These are phyloP conservation scores for Scheffersomyces parashehatae DNA, from an alignment of 1,139 yeast species.

Conservation along the genomic window DNA sequence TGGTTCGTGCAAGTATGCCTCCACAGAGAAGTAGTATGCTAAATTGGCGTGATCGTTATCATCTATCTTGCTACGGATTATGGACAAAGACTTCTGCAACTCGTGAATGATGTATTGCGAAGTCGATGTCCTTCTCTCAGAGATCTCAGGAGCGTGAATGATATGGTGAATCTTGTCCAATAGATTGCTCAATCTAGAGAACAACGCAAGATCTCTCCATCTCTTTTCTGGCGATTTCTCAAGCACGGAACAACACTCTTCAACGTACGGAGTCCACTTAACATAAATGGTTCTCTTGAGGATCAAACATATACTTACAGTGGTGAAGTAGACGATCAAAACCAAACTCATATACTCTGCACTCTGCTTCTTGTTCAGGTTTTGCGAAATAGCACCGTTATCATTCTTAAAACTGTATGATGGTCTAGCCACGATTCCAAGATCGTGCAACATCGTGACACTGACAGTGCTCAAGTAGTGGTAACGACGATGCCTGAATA, in stretches of 20 bases:
- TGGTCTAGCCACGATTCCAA: constrained; percentile 66
- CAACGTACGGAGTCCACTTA: constrained; percentile 62
- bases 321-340: constrained; percentile 48
- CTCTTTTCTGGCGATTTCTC: constrained; percentile 34
- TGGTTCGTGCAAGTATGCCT: constrained; percentile 73
- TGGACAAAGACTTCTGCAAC: constrained; percentile 42
- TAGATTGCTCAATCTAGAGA: constrained; percentile 59
- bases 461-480: constrained; percentile 69
- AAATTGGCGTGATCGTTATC: constrained; percentile 41
- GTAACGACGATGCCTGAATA: constrained; percentile 75
- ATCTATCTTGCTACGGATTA: constrained; percentile 36
- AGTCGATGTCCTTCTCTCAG: constrained; percentile 23
- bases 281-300: constrained; percentile 53
- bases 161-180: constrained; percentile 64
- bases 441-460: constrained; percentile 70
- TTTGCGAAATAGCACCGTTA: constrained; percentile 24
- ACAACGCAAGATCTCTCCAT: constrained; percentile 49
- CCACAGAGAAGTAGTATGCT: constrained; percentile 63
- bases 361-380: constrained; percentile 9
- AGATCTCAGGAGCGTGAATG: constrained; percentile 40
- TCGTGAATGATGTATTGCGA: constrained; percentile 38
- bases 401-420: constrained; percentile 36
- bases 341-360: constrained; percentile 46
- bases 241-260: constrained; percentile 57
- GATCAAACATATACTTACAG: constrained; percentile 56